phyloP scores from a whole-genome alignment of 768 basidiomycete species.

The Hygrocybe punicea region DNA sequence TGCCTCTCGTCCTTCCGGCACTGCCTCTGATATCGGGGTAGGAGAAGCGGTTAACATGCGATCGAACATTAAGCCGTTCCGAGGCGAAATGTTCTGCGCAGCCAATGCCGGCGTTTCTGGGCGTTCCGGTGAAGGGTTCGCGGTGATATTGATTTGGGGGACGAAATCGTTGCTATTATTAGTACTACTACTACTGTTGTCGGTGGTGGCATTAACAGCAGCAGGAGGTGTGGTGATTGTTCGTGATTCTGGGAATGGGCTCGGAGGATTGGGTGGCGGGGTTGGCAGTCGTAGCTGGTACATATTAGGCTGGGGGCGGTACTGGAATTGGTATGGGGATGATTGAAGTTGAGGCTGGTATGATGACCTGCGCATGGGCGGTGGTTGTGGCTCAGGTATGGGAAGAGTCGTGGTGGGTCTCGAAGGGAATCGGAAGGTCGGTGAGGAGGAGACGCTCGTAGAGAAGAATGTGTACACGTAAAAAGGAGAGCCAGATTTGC shows the following conservation, averaged over 20 bases:
- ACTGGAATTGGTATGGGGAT: background rate
- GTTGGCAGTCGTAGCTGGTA: background rate
- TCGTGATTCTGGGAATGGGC: background rate
- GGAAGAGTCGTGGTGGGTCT: conserved; percentile 17
- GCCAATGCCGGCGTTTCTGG: background rate
- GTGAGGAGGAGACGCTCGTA: conserved; percentile 39
- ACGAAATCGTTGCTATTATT: background rate
- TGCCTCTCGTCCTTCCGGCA: conserved; percentile 15
- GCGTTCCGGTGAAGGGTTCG: background rate
- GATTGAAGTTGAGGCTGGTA: background rate
- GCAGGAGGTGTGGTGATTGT: background rate
- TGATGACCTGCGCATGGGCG: background rate
- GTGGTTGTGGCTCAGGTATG: background rate
- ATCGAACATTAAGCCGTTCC: conserved; percentile 34
- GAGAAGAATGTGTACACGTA: conserved; percentile 49
- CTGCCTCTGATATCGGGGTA: conserved; percentile 32
- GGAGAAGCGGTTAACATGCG: conserved; percentile 38
- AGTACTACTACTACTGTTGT: background rate
- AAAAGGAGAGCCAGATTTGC: conserved; percentile 4
- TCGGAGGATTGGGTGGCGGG: background rate
- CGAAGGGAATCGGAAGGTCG: conserved; percentile 32
- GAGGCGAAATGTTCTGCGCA: background rate
- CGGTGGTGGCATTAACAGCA: background rate
- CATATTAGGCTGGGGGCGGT: background rate
- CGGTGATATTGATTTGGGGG: background rate